Evolutionary conservation across 2,329 filamentous ascomycete genomes (phyloP).

Genomic region (Akanthomyces lecanii): DNA sequence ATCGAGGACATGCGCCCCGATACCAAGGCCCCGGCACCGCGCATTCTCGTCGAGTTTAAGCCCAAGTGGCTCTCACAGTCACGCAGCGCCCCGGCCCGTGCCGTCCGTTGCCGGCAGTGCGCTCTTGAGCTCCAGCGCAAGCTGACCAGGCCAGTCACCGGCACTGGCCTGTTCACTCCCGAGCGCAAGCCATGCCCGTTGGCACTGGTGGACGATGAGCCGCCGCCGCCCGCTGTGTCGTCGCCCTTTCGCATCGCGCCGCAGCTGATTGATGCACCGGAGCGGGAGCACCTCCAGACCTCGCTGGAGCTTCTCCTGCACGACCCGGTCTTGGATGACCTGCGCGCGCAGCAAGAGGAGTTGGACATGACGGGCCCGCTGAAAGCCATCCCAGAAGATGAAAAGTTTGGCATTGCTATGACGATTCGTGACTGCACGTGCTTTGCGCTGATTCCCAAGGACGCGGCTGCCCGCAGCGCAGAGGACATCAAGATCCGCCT

Average conservation of each 20-base stretch:
- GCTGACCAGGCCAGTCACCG: conserved; percentile 26
- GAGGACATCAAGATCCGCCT: conserved; percentile 53
- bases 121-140: conserved; percentile 46
- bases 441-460: conserved; percentile 55
- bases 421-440: conserved; percentile 76
- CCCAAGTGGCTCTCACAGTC: conserved; percentile 81
- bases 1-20: conserved; percentile 64
- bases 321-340: conserved; percentile 32
- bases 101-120: conserved; percentile 70
- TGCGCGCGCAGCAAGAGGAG: conserved; percentile 36
- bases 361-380: conserved; percentile 44
- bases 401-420: conserved; percentile 66
- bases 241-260: conserved; percentile 40
- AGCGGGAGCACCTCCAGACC: conserved; percentile 26
- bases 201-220: conserved; percentile 53
- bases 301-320: conserved; percentile 29
- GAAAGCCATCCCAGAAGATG: conserved; percentile 35
- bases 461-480: conserved; percentile 23
- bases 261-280: conserved; percentile 26
- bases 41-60: conserved; percentile 66
- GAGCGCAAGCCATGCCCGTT: conserved; percentile 58
- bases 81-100: conserved; percentile 59
- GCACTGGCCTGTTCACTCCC: conserved; percentile 30
- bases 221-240: conserved; percentile 36
- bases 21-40: conserved; percentile 20